phyloP scores from a whole-genome alignment of 164 flowering plant genomes.

The Kalanchoe fedtschenkoi region DNA sequence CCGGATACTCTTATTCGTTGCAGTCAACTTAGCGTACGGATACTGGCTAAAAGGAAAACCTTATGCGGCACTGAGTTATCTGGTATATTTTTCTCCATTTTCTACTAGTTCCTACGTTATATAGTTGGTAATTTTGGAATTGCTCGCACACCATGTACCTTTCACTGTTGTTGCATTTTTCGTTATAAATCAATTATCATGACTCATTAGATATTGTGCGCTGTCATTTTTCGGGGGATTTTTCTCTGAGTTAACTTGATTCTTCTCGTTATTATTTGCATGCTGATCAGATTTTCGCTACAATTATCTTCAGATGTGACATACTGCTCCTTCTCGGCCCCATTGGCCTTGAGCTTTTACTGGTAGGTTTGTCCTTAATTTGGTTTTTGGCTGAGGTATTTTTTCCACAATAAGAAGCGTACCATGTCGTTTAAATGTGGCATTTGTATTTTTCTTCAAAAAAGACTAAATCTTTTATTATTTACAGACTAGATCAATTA shows the following conservation, averaged over 20 bases:
- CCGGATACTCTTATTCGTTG: conserved; percentile 19
- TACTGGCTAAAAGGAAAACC: conserved; percentile 55
- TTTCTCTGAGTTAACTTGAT: too few relatives aligned
- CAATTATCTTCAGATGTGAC: conserved; percentile 87
- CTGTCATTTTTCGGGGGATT: background rate
- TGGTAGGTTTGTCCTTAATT: conserved; percentile 45
- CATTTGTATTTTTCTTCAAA: background rate
- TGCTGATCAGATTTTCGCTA: conserved; percentile 63
- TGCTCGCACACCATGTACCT: background rate
- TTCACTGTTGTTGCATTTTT: background rate
- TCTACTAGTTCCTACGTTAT: background rate
- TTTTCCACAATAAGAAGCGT: background rate
- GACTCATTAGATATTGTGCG: background rate
- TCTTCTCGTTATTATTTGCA: conserved; percentile 2
- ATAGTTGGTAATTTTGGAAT: background rate
- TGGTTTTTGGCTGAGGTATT: background rate
- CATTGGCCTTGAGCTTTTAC: conserved; percentile 59
- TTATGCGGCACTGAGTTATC: conserved; percentile 47
- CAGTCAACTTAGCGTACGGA: conserved; percentile 85
- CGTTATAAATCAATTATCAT: background rate
- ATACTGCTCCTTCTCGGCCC: conserved; percentile 68
- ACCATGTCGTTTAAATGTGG: background rate
- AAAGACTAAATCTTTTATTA: too few relatives aligned
- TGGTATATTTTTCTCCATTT: conserved; percentile 38
- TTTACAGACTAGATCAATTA: conserved; percentile 60